These are phyloP conservation scores for Allomyces macrogynus DNA, from an alignment of 192 early-diverging fungal genomes.

Conservation along the genomic window DNA sequence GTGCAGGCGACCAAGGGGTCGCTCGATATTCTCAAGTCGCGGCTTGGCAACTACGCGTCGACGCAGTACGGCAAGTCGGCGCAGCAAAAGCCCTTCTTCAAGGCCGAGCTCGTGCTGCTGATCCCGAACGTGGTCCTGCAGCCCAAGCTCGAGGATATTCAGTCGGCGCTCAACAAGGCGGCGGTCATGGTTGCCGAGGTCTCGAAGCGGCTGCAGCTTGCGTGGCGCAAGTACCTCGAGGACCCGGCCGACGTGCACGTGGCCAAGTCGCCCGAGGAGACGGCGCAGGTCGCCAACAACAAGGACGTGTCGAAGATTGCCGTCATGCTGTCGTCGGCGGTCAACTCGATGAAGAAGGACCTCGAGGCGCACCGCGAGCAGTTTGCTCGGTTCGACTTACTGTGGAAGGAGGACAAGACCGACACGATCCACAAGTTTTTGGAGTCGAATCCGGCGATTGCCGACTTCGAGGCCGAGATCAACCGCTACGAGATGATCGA, in stretches of 20 bases:
- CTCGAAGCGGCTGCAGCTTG: constrained; percentile 55
- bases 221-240: constrained; percentile 66
- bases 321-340: constrained; percentile 78
- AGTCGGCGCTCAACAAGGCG: constrained; percentile 58
- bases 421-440: constrained; percentile 79
- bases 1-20: constrained; percentile 84
- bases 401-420: constrained; percentile 62
- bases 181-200: constrained; percentile 93
- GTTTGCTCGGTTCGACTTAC: constrained; percentile 76
- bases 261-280: constrained; percentile 79
- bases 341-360: constrained; percentile 80
- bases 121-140: constrained; percentile 82
- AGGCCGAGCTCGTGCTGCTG: constrained; percentile 90
- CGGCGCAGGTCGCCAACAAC: constrained; percentile 83
- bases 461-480: constrained; percentile 66
- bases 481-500: constrained; percentile 61
- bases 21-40: constrained; percentile 81
- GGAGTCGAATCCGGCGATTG: constrained; percentile 78
- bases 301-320: constrained; percentile 93
- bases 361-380: constrained; percentile 79
- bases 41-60: constrained; percentile 69
- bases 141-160: constrained; percentile 60
- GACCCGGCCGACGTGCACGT: constrained; percentile 78
- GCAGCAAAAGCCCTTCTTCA: constrained; percentile 92
- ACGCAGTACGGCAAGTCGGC: constrained; percentile 75